These are phyloP conservation scores for Heritiera fomes DNA, from an alignment of 345 rosid genomes.

Conservation along the genomic window DNA sequence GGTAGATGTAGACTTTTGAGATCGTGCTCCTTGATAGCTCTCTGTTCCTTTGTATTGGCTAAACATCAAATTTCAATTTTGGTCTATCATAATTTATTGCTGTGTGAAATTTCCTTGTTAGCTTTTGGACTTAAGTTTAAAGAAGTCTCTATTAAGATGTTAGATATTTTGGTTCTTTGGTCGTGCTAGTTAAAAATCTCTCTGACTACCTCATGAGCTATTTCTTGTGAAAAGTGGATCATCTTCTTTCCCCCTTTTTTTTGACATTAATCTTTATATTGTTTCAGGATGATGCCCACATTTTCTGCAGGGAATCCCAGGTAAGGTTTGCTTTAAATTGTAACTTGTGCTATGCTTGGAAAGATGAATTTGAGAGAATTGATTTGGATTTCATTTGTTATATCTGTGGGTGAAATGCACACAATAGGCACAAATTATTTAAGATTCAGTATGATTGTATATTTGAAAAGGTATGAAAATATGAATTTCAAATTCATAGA, in stretches of 20 bases:
- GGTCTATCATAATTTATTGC: background rate
- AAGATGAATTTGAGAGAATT: background rate
- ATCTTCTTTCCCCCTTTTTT: background rate
- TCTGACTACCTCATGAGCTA: background rate
- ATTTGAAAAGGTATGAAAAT: background rate
- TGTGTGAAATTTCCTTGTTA: background rate
- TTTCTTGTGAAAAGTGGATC: constrained; percentile 12
- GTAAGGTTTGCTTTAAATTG: constrained; percentile 36
- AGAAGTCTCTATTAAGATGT: background rate
- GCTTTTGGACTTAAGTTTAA: background rate
- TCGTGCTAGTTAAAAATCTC: constrained; percentile 5
- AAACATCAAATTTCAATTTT: background rate
- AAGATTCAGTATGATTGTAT: background rate
- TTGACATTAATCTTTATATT: constrained; percentile 20
- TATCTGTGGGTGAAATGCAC: background rate
- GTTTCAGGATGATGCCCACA: constrained; percentile 94
- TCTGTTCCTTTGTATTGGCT: background rate
- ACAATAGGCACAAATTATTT: too few relatives aligned
- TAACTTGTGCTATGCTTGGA: background rate
- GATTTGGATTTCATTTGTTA: background rate
- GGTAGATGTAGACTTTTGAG: constrained; percentile 33
- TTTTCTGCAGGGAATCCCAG: constrained; percentile 88
- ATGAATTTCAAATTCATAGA: too few relatives aligned
- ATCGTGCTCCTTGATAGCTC: background rate
- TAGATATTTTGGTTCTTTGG: background rate